Base-by-base conservation (phyloP, 2,329 filamentous ascomycete genomes). In the Gaeumannomyces tritici region DNA sequence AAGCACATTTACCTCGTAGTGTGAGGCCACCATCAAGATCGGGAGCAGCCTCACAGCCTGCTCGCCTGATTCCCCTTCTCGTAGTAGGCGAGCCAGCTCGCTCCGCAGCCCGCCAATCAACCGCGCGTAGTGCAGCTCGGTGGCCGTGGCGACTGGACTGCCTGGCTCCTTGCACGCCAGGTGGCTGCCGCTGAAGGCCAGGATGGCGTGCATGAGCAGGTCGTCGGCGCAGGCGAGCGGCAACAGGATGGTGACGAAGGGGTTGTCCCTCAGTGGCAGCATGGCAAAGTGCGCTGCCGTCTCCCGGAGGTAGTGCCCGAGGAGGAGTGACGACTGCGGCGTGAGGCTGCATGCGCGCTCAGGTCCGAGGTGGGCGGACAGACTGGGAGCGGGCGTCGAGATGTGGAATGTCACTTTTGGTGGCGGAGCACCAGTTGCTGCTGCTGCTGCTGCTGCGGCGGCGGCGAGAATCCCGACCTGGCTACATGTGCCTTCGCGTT, bases 141-240 rank as follows among this genome's bases (percentile, higher is more conserved):
- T 65, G 35, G 66, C 66, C 8, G 63, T 63, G 33, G 33, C 33
- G 33, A 42, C 33, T 6, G 15, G 11, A 12, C 33, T 42, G 33
- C 33, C 60, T 1, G 60, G 54, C 12, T 66, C 29, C 24, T 62
- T 62, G 60, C 59, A 63, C 60, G 60, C 63, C 28, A 66, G 54
- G 26, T 66, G 62, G 9, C 62, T 62, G 15, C 66, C 67, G 54
- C 65, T 63, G 6, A 68, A 62, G 33, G 65, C 65, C 9, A 67
- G 55, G 9, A 69, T 54, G 62, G 64, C 65, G 62, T 69, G 67
- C 67, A 69, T 67, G n/a, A 69, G 63, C 31, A 69, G 65, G 57
- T 69, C 66, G 64, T 69, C 66, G 54, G 61, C 61, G 47, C 67
- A 65, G 29, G 67, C 67, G 26, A 69, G 64, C 31, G 67, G 67